Conservation (phyloP, 495 filamentous ascomycete genomes). For the Daldinia caldariorum region DNA sequence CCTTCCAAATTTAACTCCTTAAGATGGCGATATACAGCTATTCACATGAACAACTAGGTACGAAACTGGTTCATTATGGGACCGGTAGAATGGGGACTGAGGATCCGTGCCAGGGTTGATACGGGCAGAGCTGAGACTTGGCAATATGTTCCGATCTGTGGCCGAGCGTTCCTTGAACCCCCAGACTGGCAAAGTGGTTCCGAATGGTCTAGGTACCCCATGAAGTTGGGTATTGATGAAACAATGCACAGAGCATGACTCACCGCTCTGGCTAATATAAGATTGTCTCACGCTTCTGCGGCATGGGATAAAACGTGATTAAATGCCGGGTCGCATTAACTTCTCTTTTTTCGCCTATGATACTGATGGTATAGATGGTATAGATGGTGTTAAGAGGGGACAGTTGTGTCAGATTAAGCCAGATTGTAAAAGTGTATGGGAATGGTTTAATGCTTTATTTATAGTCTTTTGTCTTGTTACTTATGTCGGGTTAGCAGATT, state of each 20-base stretch:
- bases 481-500: too few species aligned
- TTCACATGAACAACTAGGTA: neutral
- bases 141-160: conserved; percentile 15
- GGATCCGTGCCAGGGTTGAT: conserved; percentile 25
- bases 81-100: neutral
- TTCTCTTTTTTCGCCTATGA: neutral
- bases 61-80: conserved; percentile 5
- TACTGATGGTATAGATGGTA: neutral
- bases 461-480: neutral
- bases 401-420: neutral
- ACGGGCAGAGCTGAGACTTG: conserved; percentile 25
- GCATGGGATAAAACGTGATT: neutral
- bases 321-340: conserved; percentile 12
- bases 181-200: neutral
- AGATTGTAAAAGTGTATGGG: neutral
- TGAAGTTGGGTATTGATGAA: conserved; percentile 35
- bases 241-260: conserved; percentile 27
- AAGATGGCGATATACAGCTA: neutral
- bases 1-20: neutral
- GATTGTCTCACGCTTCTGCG: conserved; percentile 31
- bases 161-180: neutral
- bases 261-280: conserved; percentile 38
- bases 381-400: neutral
- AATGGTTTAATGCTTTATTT: neutral
- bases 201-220: conserved; percentile 15